phyloP scores from a whole-genome alignment of 176 grass and related monocot genomes.

The Oryza punctata region DNA sequence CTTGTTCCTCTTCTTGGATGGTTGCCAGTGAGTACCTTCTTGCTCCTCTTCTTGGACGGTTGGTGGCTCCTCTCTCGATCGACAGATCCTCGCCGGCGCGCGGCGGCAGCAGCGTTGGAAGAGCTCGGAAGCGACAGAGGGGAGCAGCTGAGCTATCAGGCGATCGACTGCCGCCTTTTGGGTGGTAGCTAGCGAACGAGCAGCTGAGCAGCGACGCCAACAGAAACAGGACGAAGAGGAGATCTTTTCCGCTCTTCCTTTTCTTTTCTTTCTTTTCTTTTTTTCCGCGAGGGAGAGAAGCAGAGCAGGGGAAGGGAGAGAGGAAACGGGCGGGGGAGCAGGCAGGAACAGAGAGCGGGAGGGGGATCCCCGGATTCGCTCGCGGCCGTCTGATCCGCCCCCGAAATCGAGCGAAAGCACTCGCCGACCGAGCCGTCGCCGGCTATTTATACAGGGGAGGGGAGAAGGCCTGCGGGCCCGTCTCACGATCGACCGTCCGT shows the following conservation, averaged over 20 bases:
- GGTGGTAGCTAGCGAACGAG: conserved; percentile 26
- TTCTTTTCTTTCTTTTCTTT: not conserved
- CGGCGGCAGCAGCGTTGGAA: conserved; percentile 4
- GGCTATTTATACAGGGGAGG: conserved; percentile 32
- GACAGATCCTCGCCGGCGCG: not conserved
- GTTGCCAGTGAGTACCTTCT: conserved; percentile 14
- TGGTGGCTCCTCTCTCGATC: not conserved
- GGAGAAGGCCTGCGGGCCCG: too few species aligned
- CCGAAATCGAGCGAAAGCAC: conserved; percentile 41
- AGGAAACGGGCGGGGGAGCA: not conserved
- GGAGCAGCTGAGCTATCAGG: not conserved
- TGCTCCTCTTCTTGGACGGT: not conserved
- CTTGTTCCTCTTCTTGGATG: not conserved
- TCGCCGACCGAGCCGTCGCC: conserved; percentile 3
- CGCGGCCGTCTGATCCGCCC: conserved; percentile 52
- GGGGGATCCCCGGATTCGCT: conserved; percentile 47
- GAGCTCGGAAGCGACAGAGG: conserved; percentile 32
- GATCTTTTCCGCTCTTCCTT: conserved; percentile 7
- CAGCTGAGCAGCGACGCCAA: conserved; percentile 19
- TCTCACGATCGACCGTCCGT: conserved; percentile 44
- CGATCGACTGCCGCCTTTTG: conserved; percentile 5
- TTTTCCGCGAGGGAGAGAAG: not conserved
- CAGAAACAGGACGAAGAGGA: conserved; percentile 32
- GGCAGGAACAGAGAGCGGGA: conserved; percentile 13
- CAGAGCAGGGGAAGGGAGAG: not conserved